Base-by-base conservation (phyloP, 2,329 filamentous ascomycete species). In the Lecanicillium sp. region DNA sequence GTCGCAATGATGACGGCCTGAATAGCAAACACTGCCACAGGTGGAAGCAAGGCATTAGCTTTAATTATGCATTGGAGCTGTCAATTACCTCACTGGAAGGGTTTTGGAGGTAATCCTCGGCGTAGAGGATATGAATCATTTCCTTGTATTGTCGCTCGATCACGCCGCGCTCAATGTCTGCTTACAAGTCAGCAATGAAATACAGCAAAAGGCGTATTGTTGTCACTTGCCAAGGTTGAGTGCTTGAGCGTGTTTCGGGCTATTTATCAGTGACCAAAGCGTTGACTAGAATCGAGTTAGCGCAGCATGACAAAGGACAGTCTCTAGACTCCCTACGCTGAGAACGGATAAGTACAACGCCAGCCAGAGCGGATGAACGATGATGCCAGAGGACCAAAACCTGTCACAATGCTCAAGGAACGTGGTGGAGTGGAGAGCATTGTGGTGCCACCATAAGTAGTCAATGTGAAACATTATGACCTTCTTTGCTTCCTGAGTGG, bases 1-100 rank as follows among this genome's bases (percentile, higher is more conserved):
- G 58, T 61, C 3, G 58, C 59, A 6, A 63, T 56, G 15, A 57
- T 55, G 22, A 59, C 51, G n/a, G 60, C 58, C 36, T 60, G 59
- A 9, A 59, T 51, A 3, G 54, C 52, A 33, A 55, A 57, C 37
- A 57, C 48, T 42, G n/a, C n/a, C n/a, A n/a, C n/a, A n/a, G n/a
- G n/a, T n/a, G n/a, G n/a, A n/a, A n/a, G n/a, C n/a, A n/a, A n/a
- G n/a, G n/a, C n/a, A n/a, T n/a, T n/a, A n/a, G n/a, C n/a, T n/a
- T n/a, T n/a, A n/a, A n/a, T n/a, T n/a, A n/a, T n/a, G n/a, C n/a
- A n/a, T n/a, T n/a, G n/a, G n/a, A n/a, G n/a, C n/a, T n/a, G n/a
- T n/a, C n/a, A n/a, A n/a, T n/a, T n/a, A 3, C 31, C 33, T 12
- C 37, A 41, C 39, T 32, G 4, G 52, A 52, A 9, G 48, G 43